Evolutionary conservation across 2,329 filamentous ascomycete genomes (phyloP), one percentile per base, ranked within the genome.

Genomic region (Aspergillus hortae): DNA sequence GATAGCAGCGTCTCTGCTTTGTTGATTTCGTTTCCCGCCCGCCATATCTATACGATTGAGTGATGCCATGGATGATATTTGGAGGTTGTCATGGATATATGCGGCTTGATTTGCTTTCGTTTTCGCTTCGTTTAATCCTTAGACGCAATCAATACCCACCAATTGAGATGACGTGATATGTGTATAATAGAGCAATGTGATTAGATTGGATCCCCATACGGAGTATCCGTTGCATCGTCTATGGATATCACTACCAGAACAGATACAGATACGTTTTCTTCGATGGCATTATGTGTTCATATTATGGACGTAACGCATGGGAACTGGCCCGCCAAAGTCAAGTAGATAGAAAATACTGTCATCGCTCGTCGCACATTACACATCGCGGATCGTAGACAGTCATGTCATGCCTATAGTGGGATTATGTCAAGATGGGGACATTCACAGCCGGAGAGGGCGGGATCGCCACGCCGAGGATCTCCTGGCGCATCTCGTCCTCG

Each of bases 401-500:
- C 30, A 10, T n/a, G 23, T 54, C 36, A 6, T 23, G 6, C 23
- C 23, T 23, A 23, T 23, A 23, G 23, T 6, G 23, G 23, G 23
- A 23, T 23, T 10, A 61, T n/a, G 50, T 56, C 27, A 51, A 33
- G 52, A 57, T 38, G 23, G 56, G 56, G 36, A 50, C 25, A 46
- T 60, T 55, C 17, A 46, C 44, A 38, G 57, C 58, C 35, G 42
- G 23, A 44, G 33, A 49, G 7, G 33, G 33, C 10, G 51, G 49
- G 19, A 49, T 25, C 25, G 53, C 44, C 11, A 54, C 14, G 4
- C 48, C 54, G 2, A 67, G 44, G 19, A 67, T 65, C 36, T 65
- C 55, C 38, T 55, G 49, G 14, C 66, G 59, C 57, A 68, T 60
- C 43, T 60, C 59, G 25, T 61, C 59, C 48, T 68, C 65, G 30